These are phyloP conservation scores for Pseudonectria buxi DNA, from an alignment of 2,329 filamentous ascomycete genomes.

Conservation along the genomic window DNA sequence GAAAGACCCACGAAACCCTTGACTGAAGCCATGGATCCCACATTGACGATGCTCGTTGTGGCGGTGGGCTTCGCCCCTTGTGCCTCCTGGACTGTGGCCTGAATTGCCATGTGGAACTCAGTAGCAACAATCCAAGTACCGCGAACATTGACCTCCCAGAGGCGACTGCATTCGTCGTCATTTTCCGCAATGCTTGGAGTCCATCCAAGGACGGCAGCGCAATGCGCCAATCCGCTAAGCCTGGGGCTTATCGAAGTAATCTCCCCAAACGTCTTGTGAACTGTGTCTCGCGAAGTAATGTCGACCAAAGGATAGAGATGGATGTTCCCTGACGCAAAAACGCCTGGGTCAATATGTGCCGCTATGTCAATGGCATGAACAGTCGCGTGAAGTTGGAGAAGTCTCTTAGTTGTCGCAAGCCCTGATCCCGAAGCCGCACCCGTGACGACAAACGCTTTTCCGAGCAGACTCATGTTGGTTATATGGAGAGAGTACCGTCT, in stretches of 20 bases:
- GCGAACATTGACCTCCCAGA: slow-evolving; percentile 2
- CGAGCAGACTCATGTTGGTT: no score
- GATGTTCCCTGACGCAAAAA: no score
- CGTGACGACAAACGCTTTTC: slow-evolving; percentile 1
- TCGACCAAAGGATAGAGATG: no score
- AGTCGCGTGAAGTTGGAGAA: slow-evolving; percentile 1
- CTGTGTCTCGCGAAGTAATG: no score
- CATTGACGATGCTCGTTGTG: slow-evolving; percentile 1
- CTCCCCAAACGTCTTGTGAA: no score
- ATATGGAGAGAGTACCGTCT: no score
- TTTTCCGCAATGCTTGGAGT: background rate
- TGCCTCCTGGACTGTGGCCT: background rate
- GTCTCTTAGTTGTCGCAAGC: slow-evolving; percentile 1
- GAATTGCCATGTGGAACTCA: slow-evolving; percentile 1
- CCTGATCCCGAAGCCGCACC: slow-evolving; percentile 2
- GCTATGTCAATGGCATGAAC: slow-evolving; percentile 3
- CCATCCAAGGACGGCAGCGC: background rate
- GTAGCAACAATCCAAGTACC: slow-evolving; percentile 4
- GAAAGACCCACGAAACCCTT: background rate
- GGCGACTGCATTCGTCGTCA: background rate
- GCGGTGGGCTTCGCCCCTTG: background rate
- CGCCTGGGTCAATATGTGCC: background rate
- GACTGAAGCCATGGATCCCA: slow-evolving; percentile 2
- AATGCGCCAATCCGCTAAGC: no score
- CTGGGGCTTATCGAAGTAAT: no score